Conservation (phyloP, 2,329 filamentous ascomycete genomes). For the Alternaria gaisen region DNA sequence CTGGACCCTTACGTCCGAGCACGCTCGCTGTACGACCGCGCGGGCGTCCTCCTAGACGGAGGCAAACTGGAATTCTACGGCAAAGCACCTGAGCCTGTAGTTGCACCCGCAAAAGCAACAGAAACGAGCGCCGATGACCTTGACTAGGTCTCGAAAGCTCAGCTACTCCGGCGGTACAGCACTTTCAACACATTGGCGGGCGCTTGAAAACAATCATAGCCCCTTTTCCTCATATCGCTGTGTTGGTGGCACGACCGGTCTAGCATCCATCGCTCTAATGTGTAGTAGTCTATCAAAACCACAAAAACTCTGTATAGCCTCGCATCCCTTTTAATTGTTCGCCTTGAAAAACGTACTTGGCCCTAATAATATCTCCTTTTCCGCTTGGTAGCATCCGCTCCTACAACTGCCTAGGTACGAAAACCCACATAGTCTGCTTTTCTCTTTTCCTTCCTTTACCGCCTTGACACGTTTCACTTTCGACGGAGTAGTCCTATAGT, state of each 20-base stretch:
- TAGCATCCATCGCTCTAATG: slow-evolving; percentile 4
- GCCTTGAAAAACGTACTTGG: neutral
- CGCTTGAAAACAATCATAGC: slow-evolving; percentile 3
- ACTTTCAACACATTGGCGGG: slow-evolving; percentile 4
- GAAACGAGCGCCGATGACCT: slow-evolving; percentile 48
- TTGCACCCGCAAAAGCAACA: slow-evolving; percentile 14
- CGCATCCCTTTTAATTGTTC: neutral
- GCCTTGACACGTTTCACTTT: slow-evolving; percentile 2
- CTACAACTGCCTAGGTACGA: neutral
- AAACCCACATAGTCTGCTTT: neutral
- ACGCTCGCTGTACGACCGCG: slow-evolving; percentile 83
- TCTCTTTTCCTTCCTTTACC: neutral
- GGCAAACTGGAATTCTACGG: slow-evolving; percentile 79
- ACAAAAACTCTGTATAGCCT: slow-evolving; percentile 3
- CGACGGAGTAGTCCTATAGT: neutral
- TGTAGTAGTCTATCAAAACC: neutral
- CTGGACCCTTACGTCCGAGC: slow-evolving; percentile 88
- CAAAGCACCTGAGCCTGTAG: slow-evolving; percentile 26
- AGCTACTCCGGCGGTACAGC: neutral
- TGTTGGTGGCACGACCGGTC: neutral
- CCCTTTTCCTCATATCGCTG: neutral
- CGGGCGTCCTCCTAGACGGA: slow-evolving; percentile 72
- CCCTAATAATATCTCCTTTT: slow-evolving; percentile 1
- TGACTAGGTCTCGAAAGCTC: slow-evolving; percentile 34
- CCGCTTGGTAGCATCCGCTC: neutral